Conservation (phyloP, 257 asterid species). For the Nicotiana benthamiana region DNA sequence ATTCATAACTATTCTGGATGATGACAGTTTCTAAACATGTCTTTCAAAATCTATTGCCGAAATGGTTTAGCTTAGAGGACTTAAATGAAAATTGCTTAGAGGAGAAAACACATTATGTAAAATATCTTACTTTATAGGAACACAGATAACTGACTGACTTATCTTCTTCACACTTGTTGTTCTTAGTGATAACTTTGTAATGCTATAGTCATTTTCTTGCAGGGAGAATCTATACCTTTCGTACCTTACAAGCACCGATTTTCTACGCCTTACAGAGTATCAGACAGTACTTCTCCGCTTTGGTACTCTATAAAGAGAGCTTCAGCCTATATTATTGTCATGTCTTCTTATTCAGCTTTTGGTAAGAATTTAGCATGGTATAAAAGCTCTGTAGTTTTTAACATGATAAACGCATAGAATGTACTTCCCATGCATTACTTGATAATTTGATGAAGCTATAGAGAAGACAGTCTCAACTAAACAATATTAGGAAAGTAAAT, state of each 20-base stretch:
- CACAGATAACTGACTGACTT: background rate
- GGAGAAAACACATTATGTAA: background rate
- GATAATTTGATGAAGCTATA: background rate
- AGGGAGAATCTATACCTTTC: constrained; percentile 55
- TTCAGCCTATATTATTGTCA: constrained; percentile 54
- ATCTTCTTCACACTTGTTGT: background rate
- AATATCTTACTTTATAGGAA: background rate
- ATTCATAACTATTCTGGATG: background rate
- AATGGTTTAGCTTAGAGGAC: background rate
- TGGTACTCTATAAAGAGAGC: constrained; percentile 71
- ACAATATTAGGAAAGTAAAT: background rate
- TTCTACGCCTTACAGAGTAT: constrained; percentile 36
- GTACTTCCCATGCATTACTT: background rate
- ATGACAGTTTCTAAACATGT: background rate
- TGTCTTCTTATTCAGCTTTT: constrained; percentile 57
- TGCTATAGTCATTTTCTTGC: constrained; percentile 9
- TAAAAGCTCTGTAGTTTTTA: background rate
- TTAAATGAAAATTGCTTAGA: background rate
- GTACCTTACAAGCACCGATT: constrained; percentile 51
- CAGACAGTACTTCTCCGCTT: constrained; percentile 50
- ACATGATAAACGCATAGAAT: background rate
- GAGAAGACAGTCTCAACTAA: background rate
- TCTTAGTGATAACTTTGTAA: background rate
- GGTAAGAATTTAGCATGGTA: constrained; percentile 21
- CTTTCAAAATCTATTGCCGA: background rate